Conservation (phyloP, 2,329 filamentous ascomycete species). For the Cadophora sp. region DNA sequence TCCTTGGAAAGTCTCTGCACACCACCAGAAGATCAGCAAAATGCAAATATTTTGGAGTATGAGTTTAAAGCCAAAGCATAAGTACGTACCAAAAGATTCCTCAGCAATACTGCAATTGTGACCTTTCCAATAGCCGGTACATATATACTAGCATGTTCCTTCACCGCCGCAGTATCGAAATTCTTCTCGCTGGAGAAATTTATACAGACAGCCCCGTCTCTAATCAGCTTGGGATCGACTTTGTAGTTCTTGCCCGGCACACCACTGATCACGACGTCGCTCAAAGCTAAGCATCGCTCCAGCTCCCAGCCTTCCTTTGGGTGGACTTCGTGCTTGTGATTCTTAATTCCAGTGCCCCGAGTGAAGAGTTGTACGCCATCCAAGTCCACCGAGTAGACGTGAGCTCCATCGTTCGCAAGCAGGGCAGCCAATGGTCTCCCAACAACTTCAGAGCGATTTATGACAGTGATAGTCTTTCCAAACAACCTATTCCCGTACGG, state of each 20-base stretch:
- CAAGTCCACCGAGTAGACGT: slow-evolving; percentile 93
- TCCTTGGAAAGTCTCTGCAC: slow-evolving; percentile 13
- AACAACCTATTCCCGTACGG: slow-evolving; percentile 92
- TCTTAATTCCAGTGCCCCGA: slow-evolving; percentile 84
- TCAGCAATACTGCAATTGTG: slow-evolving; percentile 88
- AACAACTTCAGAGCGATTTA: slow-evolving; percentile 96
- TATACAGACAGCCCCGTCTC: slow-evolving; percentile 95
- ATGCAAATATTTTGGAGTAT: background rate
- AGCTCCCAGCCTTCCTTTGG: slow-evolving; percentile 78
- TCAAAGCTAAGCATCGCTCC: slow-evolving; percentile 82
- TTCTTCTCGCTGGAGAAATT: slow-evolving; percentile 98
- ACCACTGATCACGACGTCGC: slow-evolving; percentile 93
- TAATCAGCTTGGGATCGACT: slow-evolving; percentile 81
- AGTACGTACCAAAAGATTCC: slow-evolving; percentile 73
- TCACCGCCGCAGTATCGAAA: slow-evolving; percentile 83
- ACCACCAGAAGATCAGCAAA: background rate
- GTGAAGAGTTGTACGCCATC: slow-evolving; percentile 93
- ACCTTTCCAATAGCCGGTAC: slow-evolving; percentile 98
- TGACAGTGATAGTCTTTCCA: slow-evolving; percentile 93
- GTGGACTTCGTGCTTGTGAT: slow-evolving; percentile 83
- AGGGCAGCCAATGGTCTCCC: slow-evolving; percentile 90
- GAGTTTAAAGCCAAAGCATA: background rate
- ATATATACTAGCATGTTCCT: slow-evolving; percentile 96
- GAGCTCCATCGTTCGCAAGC: slow-evolving; percentile 93
- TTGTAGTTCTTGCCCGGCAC: slow-evolving; percentile 91